phyloP scores from a whole-genome alignment of 805 yeast species.

The Martiniozyma abietophila region DNA sequence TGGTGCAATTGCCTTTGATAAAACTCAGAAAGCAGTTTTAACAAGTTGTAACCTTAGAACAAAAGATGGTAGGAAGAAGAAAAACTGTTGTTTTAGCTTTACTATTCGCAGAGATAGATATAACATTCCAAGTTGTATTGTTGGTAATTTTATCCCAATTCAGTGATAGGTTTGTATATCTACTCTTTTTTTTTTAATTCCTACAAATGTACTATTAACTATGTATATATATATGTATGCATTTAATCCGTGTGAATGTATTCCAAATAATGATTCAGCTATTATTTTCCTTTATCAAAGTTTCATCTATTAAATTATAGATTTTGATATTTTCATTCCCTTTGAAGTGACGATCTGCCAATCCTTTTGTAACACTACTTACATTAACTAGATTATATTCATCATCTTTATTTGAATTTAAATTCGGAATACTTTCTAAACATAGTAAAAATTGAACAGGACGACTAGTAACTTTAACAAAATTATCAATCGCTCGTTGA shows the following conservation, averaged over 20 bases:
- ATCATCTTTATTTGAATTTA: slow-evolving; percentile 3
- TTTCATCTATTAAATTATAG: slow-evolving; percentile 10
- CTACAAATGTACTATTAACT: background rate
- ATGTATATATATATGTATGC: background rate
- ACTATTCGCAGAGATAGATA: slow-evolving; percentile 88
- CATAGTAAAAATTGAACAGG: slow-evolving; percentile 28
- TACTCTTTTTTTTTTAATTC: background rate
- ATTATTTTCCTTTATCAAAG: background rate
- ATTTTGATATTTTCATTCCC: slow-evolving; percentile 10
- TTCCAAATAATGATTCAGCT: background rate
- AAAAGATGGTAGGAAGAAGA: slow-evolving; percentile 67
- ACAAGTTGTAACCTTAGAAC: slow-evolving; percentile 85
- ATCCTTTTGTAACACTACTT: slow-evolving; percentile 22
- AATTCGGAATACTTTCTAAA: slow-evolving; percentile 17
- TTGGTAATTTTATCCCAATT: slow-evolving; percentile 89
- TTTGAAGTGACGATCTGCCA: slow-evolving; percentile 19
- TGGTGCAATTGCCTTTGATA: slow-evolving; percentile 92
- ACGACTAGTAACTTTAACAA: slow-evolving; percentile 23
- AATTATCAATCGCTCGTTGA: slow-evolving; percentile 19
- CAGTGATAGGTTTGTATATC: slow-evolving; percentile 27
- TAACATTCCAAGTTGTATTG: slow-evolving; percentile 92
- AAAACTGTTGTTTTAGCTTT: slow-evolving; percentile 88
- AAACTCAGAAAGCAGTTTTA: slow-evolving; percentile 88
- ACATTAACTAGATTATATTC: slow-evolving; percentile 22
- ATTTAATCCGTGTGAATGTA: background rate